Evolutionary conservation across 352 stramenopile species (phyloP).

Genomic region (Saprolegnia diclina): DNA sequence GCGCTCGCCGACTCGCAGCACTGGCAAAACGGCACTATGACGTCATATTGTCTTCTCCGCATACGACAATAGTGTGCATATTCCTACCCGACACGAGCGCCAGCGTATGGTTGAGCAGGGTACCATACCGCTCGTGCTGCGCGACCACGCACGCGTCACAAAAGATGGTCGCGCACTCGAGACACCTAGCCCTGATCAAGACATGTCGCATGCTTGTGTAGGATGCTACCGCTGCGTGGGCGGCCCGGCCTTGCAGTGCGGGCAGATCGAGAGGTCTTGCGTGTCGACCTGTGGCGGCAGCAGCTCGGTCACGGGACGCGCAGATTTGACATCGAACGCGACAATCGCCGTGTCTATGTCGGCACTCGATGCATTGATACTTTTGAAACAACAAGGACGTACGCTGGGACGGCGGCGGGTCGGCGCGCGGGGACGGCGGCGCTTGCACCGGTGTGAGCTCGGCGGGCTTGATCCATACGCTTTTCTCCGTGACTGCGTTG

Average conservation of each 20-base stretch:
- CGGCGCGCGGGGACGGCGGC: too few species aligned
- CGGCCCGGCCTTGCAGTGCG: constrained; percentile 12
- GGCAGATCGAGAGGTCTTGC: constrained; percentile 1
- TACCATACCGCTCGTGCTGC: constrained; percentile 17
- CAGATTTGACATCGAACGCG: not conserved
- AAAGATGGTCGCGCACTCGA: constrained; percentile 24
- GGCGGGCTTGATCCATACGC: constrained; percentile 19
- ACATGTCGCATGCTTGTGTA: too few species aligned
- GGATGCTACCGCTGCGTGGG: constrained; percentile 22
- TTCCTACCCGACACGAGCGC: constrained; percentile 16
- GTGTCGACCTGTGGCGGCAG: constrained; percentile 16
- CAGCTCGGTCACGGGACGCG: not conserved
- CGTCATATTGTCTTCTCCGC: not conserved
- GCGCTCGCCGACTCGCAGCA: constrained; percentile 22
- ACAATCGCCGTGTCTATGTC: not conserved
- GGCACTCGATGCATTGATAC: not conserved
- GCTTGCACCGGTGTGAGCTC: not conserved
- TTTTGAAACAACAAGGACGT: not conserved
- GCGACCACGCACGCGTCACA: constrained; percentile 19
- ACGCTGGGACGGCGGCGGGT: too few species aligned
- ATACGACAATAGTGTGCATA: not conserved
- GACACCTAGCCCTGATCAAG: constrained; percentile 11
- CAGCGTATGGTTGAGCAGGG: constrained; percentile 24
- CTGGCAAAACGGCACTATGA: constrained; percentile 22
- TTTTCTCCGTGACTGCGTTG: constrained; percentile 10